A percentile compares a stretch with the other conserved stretches of the same genome.
Conservation (phyloP, 129 eudicot genomes). For the Pittosporum tobira region DNA sequence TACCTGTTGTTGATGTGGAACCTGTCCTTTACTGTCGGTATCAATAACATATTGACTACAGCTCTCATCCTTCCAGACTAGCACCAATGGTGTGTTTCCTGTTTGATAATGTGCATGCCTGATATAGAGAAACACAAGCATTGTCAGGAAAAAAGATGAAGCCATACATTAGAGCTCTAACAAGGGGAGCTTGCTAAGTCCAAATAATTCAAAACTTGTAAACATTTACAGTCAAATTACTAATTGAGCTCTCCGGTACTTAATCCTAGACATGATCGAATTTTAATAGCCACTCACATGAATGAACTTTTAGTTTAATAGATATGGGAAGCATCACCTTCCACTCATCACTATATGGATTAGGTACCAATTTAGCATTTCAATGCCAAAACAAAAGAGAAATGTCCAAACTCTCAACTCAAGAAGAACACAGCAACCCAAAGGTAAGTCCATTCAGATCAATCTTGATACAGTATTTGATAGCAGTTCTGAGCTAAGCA, state of each 20-base stretch:
- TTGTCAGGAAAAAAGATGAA: neutral
- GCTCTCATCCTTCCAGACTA: slow-evolving; percentile 89
- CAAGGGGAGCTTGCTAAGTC: neutral
- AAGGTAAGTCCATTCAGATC: neutral
- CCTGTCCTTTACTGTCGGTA: slow-evolving; percentile 73
- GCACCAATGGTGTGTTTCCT: slow-evolving; percentile 78
- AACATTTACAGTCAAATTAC: neutral
- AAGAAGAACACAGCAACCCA: neutral
- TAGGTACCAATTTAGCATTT: neutral
- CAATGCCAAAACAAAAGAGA: neutral
- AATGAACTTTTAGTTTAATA: neutral
- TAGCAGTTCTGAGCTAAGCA: neutral
- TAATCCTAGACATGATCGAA: neutral
- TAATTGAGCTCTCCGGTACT: neutral
- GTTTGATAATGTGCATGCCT: slow-evolving; percentile 92
- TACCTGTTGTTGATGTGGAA: slow-evolving; percentile 86
- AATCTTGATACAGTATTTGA: too few relatives aligned
- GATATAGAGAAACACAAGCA: slow-evolving; percentile 2
- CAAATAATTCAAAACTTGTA: neutral
- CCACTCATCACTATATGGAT: neutral
- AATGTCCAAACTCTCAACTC: neutral
- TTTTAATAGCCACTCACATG: neutral
- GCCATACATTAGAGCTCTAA: neutral
- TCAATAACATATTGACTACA: slow-evolving; percentile 93
- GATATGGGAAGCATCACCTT: neutral